Evolutionary conservation across 2,329 filamentous ascomycete species (phyloP).

Genomic region (Trichoderma polysporum): DNA sequence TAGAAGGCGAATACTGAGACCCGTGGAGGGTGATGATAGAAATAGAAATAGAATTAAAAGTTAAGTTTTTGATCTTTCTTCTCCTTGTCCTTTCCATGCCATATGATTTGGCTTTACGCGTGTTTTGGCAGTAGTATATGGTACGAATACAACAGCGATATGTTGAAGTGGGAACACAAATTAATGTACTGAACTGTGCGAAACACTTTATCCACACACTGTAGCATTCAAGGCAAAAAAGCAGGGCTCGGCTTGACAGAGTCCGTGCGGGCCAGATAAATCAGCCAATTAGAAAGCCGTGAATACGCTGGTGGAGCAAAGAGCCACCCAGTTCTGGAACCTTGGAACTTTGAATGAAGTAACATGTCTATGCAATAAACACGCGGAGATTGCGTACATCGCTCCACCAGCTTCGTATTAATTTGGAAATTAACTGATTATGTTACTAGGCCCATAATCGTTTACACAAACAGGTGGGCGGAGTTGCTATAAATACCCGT

Average conservation of each 20-base stretch:
- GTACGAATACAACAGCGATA: too few species aligned
- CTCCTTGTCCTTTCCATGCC: too few species aligned
- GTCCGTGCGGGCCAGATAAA: not conserved
- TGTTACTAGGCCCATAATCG: not conserved
- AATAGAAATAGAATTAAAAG: too few species aligned
- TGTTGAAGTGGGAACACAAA: not conserved
- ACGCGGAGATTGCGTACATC: not conserved
- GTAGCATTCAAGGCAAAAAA: too few species aligned
- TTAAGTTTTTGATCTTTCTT: too few species aligned
- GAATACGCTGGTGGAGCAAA: conserved; percentile 6
- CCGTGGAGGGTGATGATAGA: too few species aligned
- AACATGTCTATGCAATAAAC: not conserved
- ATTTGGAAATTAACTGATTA: not conserved
- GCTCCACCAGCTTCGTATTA: not conserved
- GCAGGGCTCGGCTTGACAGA: not conserved
- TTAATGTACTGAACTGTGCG: not conserved
- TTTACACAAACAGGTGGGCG: not conserved
- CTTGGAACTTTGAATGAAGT: not conserved
- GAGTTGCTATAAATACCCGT: not conserved
- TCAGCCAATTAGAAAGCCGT: not conserved
- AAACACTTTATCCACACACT: too few species aligned
- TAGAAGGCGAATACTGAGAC: too few species aligned
- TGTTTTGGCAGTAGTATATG: too few species aligned
- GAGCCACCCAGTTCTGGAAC: not conserved
- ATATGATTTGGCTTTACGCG: too few species aligned